Conservation (phyloP, 257 asterid genomes). For the Ballota nigra region DNA sequence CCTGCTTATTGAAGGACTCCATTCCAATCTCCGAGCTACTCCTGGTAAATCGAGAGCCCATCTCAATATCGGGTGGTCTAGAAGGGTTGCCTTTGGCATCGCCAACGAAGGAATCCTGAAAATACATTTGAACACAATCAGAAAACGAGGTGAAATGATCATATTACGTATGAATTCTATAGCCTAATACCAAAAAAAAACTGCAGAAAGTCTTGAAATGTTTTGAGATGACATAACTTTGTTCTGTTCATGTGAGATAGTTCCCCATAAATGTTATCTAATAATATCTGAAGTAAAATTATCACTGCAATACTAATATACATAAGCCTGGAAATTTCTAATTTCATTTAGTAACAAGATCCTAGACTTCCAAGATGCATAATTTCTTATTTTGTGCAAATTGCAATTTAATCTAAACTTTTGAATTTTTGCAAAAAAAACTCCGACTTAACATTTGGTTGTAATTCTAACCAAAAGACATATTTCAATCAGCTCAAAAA, state of each 20-base stretch:
- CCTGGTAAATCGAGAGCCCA: constrained; percentile 58
- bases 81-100: constrained; percentile 42
- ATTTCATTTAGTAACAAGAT: background rate
- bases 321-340: background rate
- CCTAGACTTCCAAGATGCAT: background rate
- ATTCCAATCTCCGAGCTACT: constrained; percentile 66
- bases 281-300: background rate
- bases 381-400: background rate
- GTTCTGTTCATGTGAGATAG: background rate
- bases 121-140: constrained; percentile 1
- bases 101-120: constrained; percentile 60
- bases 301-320: background rate
- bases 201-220: background rate
- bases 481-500: too few relatives aligned
- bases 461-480: too few relatives aligned
- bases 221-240: background rate
- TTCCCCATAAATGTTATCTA: background rate
- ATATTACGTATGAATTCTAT: background rate
- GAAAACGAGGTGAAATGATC: background rate
- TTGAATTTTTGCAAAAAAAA: too few relatives aligned
- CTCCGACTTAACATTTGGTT: too few relatives aligned
- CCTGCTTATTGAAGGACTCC: constrained; percentile 81
- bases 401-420: too few relatives aligned
- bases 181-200: background rate
- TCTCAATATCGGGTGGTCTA: constrained; percentile 62